phyloP scores from a whole-genome alignment of 129 eudicot species.

The Dittrichia graveolens region DNA sequence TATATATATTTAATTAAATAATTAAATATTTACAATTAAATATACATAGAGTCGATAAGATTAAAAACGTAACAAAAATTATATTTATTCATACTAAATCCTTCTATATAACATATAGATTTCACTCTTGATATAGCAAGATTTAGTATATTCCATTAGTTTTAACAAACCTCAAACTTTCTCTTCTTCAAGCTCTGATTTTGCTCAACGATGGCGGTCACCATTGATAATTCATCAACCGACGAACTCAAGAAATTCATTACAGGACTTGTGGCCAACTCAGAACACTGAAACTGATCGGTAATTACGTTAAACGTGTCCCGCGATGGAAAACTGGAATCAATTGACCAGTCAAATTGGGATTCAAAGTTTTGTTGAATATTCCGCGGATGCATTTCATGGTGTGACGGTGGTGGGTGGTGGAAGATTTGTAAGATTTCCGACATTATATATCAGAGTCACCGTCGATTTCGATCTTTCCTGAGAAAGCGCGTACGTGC shows the following conservation, averaged over 20 bases:
- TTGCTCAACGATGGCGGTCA: slow-evolving; percentile 6
- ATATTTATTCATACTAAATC: too few relatives aligned
- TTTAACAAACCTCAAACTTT: slow-evolving; percentile 31
- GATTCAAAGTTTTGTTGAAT: slow-evolving; percentile 18
- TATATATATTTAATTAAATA: too few relatives aligned
- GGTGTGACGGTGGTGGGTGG: slow-evolving; percentile 24
- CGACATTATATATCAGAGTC: slow-evolving; percentile 13
- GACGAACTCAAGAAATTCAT: slow-evolving; percentile 24
- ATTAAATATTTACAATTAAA: too few relatives aligned
- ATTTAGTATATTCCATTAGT: too few relatives aligned
- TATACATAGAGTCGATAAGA: neutral
- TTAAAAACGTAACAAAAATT: too few relatives aligned
- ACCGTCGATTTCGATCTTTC: neutral
- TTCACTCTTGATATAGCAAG: too few relatives aligned
- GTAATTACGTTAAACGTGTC: neutral
- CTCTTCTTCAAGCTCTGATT: slow-evolving; percentile 31
- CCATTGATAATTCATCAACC: slow-evolving; percentile 37
- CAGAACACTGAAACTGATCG: slow-evolving; percentile 18
- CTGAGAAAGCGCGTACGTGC: too few relatives aligned
- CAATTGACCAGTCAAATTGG: neutral
- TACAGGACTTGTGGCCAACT: slow-evolving; percentile 18
- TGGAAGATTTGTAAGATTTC: slow-evolving; percentile 30
- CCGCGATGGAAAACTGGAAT: slow-evolving; percentile 5
- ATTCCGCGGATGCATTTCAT: slow-evolving; percentile 12
- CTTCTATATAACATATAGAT: too few relatives aligned